phyloP scores from a whole-genome alignment of 2,329 filamentous ascomycete genomes.

The Aspergillus melleus region DNA sequence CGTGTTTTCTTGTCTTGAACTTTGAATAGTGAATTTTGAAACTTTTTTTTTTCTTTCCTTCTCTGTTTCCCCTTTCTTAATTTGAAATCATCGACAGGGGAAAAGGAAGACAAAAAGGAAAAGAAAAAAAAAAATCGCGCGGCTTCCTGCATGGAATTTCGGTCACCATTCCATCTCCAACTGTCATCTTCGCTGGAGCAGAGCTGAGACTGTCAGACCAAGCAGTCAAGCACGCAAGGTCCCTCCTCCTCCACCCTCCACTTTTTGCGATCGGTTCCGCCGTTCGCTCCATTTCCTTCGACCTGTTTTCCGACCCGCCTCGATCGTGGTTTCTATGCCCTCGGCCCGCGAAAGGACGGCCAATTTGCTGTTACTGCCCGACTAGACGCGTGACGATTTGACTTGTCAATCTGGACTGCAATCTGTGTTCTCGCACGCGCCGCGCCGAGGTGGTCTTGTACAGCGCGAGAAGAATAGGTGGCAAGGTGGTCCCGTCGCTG shows the following conservation, averaged over 20 bases:
- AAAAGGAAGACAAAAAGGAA: too few relatives aligned
- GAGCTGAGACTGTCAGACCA: background rate
- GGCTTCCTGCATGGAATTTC: background rate
- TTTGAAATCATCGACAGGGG: too few relatives aligned
- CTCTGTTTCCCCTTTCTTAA: too few relatives aligned
- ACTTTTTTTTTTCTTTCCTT: too few relatives aligned
- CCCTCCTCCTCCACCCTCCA: constrained; percentile 1
- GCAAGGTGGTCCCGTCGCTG: constrained; percentile 3
- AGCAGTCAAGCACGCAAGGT: background rate
- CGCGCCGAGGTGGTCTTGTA: constrained; percentile 14
- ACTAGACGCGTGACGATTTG: constrained; percentile 5
- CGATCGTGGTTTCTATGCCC: constrained; percentile 18
- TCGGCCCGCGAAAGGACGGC: constrained; percentile 10
- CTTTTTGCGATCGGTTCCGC: constrained; percentile 4
- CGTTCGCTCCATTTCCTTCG: constrained; percentile 1
- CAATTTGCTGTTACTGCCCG: constrained; percentile 9
- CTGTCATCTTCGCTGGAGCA: background rate
- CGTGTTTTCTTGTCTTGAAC: too few relatives aligned
- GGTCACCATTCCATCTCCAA: background rate
- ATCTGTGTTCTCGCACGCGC: constrained; percentile 10
- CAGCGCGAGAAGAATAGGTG: constrained; percentile 1
- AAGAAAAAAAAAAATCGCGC: background rate
- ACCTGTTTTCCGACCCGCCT: background rate
- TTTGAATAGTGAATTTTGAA: too few relatives aligned
- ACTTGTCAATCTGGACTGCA: constrained; percentile 17